Evolutionary conservation across 192 early-diverging fungal species (phyloP), one percentile per base, ranked within the genome.

Genomic region (Podila horticola): DNA sequence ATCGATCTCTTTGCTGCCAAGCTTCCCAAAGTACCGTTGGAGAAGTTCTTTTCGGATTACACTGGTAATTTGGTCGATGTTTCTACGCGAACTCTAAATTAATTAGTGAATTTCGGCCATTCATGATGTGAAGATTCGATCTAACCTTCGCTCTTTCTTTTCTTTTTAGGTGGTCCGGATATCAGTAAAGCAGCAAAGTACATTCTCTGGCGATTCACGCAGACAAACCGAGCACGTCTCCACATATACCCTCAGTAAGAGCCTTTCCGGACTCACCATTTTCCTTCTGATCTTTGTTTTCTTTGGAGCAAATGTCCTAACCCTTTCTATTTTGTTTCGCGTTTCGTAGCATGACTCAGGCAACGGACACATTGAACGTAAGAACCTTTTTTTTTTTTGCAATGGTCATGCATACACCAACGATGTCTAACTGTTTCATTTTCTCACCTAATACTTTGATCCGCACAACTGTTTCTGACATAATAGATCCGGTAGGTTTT

Each of bases 11-110:
- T 98, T 73, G 90, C 88, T 59, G 87, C 87, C 36, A 98, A 98
- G 74, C 83, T 98, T 71, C 85, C 88, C 33, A 85, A 88, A 75
- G 88, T 93, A 52, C 94, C 94, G 31, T 83, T 98, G 30, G 87
- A 91, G 73, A 84, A 88, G 58, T 96, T 93, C 87, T 98, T 96
- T 74, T 93, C 95, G 8, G 97, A 98, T 74, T 98, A 96, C 83
- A 74, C 82, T 49, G 87, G 87, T 79, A 85, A 67, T 66, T 58
- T 30, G 24, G 52, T 5, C 52, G 52, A 55, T 26, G 52, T 1
- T 26, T n/a, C 52, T 8, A 6, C 24, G 3, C 15, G 8, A 33
- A 20, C 29, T 51, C 17, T 50, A 29, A 22, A 33, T 57, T n/a
- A 22, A 7, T 66, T 41, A 55, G 26, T 24, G 10, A n/a, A 4